Evolutionary conservation across 306 rosid genomes (phyloP), one percentile per base, ranked within the genome.

Genomic region (Inga laurina): DNA sequence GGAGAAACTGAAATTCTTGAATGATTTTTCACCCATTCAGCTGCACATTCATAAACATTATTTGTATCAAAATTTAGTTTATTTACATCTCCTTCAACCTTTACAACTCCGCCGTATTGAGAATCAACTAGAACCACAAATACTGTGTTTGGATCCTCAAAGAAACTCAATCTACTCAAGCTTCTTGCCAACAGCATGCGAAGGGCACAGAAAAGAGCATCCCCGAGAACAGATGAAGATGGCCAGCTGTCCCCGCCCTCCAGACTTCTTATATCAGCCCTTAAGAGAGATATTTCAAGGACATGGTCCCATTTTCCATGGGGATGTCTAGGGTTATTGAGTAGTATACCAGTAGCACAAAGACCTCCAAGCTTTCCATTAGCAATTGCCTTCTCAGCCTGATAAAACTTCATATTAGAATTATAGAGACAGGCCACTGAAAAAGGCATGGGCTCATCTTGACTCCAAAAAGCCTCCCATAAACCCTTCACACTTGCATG

Each of bases 401-500:
- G 97, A 83, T 91, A 96, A 85, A 96, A 96, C 82, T 94, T 96
- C 84, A 92, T 77, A 84, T 94, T 92, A 82, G 90, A 70, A 82
- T 89, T 86, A 87, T 88, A 89, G 62, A 94, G 82, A 88, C 97
- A 92, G 78, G 93, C 90, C 71, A 90, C 99, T 70, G 94, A 89
- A 84, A 96, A 96, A 83, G 99, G 99, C 92, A 96, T 85, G 77
- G 95, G 94, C 82, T 89, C 94, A 77, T 94, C 98, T 77, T 87
- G 97, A 85, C 92, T 89, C 99, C 99, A 96, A 87, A 96, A 96
- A 46, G 97, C 94, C 87, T 94, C 98, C 98, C 99, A 96, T 87
- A 96, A 89, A 59, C 98, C 97, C 84, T 92, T 96, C 69, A 90
- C 84, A 86, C 98, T 81, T 11, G 99, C 98, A 87, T 96, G 98